Conservation (phyloP, 2,329 filamentous ascomycete species). For the Escovopsis sp. region DNA sequence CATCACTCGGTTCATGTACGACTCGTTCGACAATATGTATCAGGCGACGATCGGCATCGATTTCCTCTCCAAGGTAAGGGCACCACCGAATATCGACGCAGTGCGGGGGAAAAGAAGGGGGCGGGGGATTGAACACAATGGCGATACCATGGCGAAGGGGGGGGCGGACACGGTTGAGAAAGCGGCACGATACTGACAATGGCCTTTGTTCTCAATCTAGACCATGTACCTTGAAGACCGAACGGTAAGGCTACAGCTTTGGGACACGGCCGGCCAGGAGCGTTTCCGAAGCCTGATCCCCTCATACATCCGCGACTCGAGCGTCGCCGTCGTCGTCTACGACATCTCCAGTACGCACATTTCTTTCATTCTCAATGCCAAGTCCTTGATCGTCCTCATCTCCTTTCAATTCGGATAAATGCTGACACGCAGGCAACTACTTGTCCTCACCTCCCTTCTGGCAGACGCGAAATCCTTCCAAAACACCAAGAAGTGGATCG, state of each 20-base stretch:
- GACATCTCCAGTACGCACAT: slow-evolving; percentile 85
- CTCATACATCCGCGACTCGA: slow-evolving; percentile 95
- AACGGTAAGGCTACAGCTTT: slow-evolving; percentile 91
- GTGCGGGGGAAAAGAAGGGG: too few species aligned
- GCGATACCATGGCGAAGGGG: too few species aligned
- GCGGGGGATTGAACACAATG: too few species aligned
- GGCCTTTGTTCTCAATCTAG: slow-evolving; percentile 17
- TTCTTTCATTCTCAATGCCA: too few species aligned
- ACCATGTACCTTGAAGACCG: slow-evolving; percentile 99
- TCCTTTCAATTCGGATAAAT: too few species aligned
- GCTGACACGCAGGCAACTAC: too few species aligned
- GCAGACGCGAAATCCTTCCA: slow-evolving; percentile 87
- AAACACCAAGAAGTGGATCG: slow-evolving; percentile 98
- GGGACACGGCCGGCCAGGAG: slow-evolving; percentile 97
- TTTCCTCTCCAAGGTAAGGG: slow-evolving; percentile 81
- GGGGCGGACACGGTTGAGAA: too few species aligned
- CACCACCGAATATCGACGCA: too few species aligned
- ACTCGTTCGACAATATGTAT: slow-evolving; percentile 99
- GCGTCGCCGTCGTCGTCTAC: slow-evolving; percentile 95
- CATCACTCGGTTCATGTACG: slow-evolving; percentile 99
- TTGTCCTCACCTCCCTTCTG: too few species aligned
- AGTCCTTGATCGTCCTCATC: slow-evolving; percentile 3
- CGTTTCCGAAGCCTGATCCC: slow-evolving; percentile 94
- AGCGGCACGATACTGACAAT: too few species aligned
- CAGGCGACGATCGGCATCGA: slow-evolving; percentile 99